These are phyloP conservation scores for Candida quercuum DNA, from an alignment of 805 yeast species.

Conservation along the genomic window DNA sequence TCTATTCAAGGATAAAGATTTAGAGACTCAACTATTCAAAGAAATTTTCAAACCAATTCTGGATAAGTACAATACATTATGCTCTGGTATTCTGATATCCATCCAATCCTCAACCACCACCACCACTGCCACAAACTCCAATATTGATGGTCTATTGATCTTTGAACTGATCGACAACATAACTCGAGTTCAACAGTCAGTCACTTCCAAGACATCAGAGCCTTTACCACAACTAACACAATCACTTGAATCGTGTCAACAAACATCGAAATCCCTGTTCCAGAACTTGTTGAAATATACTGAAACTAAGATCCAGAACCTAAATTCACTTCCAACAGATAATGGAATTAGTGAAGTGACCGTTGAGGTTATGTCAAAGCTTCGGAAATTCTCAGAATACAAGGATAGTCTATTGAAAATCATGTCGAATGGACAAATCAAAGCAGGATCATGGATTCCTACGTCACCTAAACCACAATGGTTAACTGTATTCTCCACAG, in stretches of 20 bases:
- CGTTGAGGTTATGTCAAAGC: constrained; percentile 63
- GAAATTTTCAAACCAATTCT: constrained; percentile 30
- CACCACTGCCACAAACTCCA: constrained; percentile 4
- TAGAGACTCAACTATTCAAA: constrained; percentile 25
- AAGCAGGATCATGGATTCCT: constrained; percentile 67
- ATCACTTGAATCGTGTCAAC: constrained; percentile 23
- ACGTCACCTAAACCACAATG: constrained; percentile 47
- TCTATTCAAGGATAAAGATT: constrained; percentile 30
- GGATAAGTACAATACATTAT: constrained; percentile 23
- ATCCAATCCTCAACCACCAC: not conserved
- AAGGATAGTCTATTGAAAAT: constrained; percentile 45
- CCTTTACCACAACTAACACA: constrained; percentile 15
- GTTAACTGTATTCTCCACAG: constrained; percentile 43
- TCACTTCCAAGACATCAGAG: constrained; percentile 22
- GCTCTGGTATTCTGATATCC: not conserved
- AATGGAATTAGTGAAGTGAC: constrained; percentile 67
- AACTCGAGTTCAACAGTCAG: constrained; percentile 28
- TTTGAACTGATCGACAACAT: constrained; percentile 56
- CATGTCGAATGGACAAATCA: constrained; percentile 35
- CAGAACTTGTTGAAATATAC: constrained; percentile 52
- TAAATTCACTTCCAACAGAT: constrained; percentile 54
- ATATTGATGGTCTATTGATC: constrained; percentile 44
- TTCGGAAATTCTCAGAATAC: constrained; percentile 62
- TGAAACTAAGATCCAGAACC: constrained; percentile 41
- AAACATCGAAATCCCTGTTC: constrained; percentile 39